Percentiles rank a stretch among this genome's conserved stretches.
phyloP scores from a whole-genome alignment of 129 eudicot genomes.

The Scalesia atractyloides region DNA sequence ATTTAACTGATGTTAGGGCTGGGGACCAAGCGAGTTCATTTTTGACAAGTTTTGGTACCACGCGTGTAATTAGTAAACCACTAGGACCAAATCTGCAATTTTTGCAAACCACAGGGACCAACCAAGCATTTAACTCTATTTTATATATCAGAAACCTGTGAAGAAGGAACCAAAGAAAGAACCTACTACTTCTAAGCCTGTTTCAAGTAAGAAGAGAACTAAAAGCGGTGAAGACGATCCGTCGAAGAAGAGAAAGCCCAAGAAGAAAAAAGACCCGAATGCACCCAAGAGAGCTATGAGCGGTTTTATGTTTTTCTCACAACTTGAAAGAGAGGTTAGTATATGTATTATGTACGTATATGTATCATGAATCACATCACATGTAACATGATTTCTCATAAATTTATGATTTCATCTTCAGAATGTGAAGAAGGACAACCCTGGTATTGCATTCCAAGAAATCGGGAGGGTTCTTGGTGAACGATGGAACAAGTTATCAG shows the following conservation, averaged over 20 bases:
- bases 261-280: constrained; percentile 83
- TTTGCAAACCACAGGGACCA: no score
- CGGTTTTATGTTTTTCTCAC: constrained; percentile 76
- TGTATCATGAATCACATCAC: neutral
- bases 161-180: constrained; percentile 65
- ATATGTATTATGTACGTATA: neutral
- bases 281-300: constrained; percentile 80
- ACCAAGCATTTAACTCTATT: no score
- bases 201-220: constrained; percentile 52
- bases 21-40: no score
- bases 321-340: constrained; percentile 70
- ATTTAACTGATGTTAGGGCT: no score
- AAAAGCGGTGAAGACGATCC: constrained; percentile 65
- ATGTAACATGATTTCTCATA: constrained; percentile 17
- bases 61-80: no score
- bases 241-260: constrained; percentile 64
- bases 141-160: constrained; percentile 37
- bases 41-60: no score
- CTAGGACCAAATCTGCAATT: no score
- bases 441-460: constrained; percentile 62
- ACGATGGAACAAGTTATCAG: constrained; percentile 78
- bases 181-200: constrained; percentile 45
- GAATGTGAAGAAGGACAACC: constrained; percentile 69
- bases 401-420: constrained; percentile 19
- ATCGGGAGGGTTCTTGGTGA: constrained; percentile 73